Evolutionary conservation across 202 grass and related monocot species (phyloP), one percentile per base, ranked within the genome.

Genomic region (Hordeum pubiflorum): DNA sequence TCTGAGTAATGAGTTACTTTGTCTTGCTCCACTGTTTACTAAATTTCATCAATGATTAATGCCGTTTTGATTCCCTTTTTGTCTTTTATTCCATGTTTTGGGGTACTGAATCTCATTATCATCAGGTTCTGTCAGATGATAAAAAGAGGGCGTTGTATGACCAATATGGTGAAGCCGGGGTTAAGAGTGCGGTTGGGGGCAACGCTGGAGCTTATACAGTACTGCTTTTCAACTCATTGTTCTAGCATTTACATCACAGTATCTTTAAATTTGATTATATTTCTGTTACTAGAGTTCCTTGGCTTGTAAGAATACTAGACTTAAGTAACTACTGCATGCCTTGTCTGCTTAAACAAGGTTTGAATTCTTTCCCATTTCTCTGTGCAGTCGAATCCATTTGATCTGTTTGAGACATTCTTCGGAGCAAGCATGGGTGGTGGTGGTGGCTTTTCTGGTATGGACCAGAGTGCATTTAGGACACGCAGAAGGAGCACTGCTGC

Each of bases 321-420:
- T 14, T 60, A 72, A 80, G 63, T 73, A 69, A 29, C 12, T 68
- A 17, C 69, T 76, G 41, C 29, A 3, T 6, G 75, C 20, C 31
- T 75, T 63, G 77, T 50, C 43, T 58, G 6, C 22, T 58, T 76
- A 73, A 70, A 72, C 29, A 60, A 77, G 38, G 11, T 41, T 59
- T 82, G 29, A 65, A 14, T 75, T 81, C 11, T 59, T 68, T 73
- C 48, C 64, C 60, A 78, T 64, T 68, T 86, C 56, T 76, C 34
- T 33, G 48, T 58, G 76, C 86, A 98, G 95, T 89, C 86, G 48
- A 98, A 98, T 93, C 95, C 95, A 68, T 98, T 98, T 33, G 95
- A 98, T 89, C 87, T 98, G 57, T 98, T 98, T 48, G 95, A 98
- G 80, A 91, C 90, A 81, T 98, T 98, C 81, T 98, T 98, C 58